Percentiles rank a stretch among this genome's conserved stretches.
Evolutionary conservation across 139 green algal genomes (phyloP).

Genomic region (Chlamydomonas asymmetrica): DNA sequence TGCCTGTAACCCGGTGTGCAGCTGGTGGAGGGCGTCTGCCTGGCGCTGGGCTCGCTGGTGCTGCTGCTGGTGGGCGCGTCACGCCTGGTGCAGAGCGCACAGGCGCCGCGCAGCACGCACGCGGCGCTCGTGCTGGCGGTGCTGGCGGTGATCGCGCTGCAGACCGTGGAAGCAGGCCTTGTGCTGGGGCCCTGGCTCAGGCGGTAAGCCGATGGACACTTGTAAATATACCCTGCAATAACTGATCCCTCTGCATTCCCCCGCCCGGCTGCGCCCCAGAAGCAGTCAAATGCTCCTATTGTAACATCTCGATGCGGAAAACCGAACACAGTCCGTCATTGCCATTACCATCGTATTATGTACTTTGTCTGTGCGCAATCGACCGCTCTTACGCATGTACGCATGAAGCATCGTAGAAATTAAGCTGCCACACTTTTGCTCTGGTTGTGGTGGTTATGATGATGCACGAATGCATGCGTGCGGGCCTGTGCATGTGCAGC

Average conservation of each 20-base stretch:
- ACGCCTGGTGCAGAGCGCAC: conserved; percentile 4
- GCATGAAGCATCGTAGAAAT: too few species aligned
- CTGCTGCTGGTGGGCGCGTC: conserved; percentile 8
- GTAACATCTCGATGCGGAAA: too few species aligned
- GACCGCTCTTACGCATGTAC: too few species aligned
- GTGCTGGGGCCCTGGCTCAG: neutral
- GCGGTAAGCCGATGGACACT: neutral
- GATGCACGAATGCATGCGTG: neutral
- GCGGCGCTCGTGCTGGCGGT: conserved; percentile 10
- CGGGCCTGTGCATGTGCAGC: too few species aligned
- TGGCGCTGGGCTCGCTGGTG: conserved; percentile 24
- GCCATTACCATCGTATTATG: too few species aligned
- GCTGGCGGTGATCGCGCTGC: conserved; percentile 8
- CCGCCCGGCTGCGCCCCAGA: too few species aligned
- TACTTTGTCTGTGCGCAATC: too few species aligned
- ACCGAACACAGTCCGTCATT: too few species aligned
- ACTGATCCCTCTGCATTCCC: neutral
- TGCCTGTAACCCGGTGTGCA: too few species aligned
- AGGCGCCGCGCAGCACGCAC: too few species aligned
- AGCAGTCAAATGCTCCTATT: too few species aligned
- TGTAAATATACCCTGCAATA: neutral
- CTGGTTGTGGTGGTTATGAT: neutral
- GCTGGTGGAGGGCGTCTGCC: conserved; percentile 29
- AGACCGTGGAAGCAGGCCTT: conserved; percentile 22
- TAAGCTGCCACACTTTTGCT: neutral